phyloP scores from a whole-genome alignment of 2,329 filamentous ascomycete genomes.

The Leptographium procerum region DNA sequence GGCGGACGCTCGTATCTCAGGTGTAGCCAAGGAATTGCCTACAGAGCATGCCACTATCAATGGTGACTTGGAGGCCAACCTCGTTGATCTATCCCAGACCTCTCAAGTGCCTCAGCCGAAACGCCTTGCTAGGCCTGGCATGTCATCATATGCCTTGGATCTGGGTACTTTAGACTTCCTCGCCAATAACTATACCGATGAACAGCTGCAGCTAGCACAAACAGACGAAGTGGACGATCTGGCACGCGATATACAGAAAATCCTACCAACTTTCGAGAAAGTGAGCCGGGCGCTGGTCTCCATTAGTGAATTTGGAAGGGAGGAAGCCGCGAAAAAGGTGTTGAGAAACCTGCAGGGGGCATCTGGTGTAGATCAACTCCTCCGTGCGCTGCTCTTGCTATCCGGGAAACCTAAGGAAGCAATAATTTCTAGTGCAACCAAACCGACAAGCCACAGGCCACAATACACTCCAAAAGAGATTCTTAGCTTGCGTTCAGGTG shows the following conservation, averaged over 20 bases:
- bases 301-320: background rate
- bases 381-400: background rate
- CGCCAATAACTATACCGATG: too few relatives aligned
- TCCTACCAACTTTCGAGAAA: slow-evolving; percentile 2
- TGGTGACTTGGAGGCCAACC: background rate
- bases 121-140: background rate
- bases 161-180: slow-evolving; percentile 5
- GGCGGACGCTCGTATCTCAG: background rate
- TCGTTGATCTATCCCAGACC: slow-evolving; percentile 9
- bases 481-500: background rate
- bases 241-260: background rate
- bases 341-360: background rate
- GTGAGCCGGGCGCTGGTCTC: background rate
- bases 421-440: too few relatives aligned
- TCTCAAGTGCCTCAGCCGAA: background rate
- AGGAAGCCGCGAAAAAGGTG: background rate
- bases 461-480: background rate
- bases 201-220: background rate
- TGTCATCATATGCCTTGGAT: slow-evolving; percentile 9
- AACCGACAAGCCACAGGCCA: background rate
- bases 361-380: background rate
- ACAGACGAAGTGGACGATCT: background rate
- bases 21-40: background rate
- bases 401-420: background rate
- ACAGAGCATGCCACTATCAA: background rate